Evolutionary conservation across 805 yeast genomes (phyloP).

Genomic region (Spathaspora girioi): DNA sequence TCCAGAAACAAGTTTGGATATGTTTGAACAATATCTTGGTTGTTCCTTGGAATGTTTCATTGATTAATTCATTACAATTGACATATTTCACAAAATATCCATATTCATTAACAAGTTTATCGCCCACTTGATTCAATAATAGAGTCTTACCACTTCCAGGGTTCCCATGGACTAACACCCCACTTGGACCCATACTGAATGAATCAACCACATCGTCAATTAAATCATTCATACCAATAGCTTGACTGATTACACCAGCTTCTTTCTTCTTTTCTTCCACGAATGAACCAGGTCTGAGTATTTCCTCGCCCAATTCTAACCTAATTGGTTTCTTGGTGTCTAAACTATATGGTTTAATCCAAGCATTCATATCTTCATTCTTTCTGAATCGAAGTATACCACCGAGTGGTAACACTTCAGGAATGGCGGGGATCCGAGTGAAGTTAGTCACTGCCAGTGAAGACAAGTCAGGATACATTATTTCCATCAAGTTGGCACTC

Average conservation of each 20-base stretch:
- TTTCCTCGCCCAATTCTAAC: slow-evolving; percentile 51
- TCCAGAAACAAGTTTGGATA: slow-evolving; percentile 62
- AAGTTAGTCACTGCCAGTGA: slow-evolving; percentile 45
- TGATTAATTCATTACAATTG: slow-evolving; percentile 52
- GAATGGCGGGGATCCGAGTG: slow-evolving; percentile 49
- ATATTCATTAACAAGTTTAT: slow-evolving; percentile 29
- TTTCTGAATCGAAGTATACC: slow-evolving; percentile 52
- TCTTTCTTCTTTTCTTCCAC: slow-evolving; percentile 13
- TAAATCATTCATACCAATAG: slow-evolving; percentile 56
- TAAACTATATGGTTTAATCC: slow-evolving; percentile 37
- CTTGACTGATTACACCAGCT: slow-evolving; percentile 13
- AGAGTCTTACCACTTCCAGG: slow-evolving; percentile 82
- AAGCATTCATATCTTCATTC: slow-evolving; percentile 39
- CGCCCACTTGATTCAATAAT: slow-evolving; percentile 40
- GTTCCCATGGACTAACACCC: slow-evolving; percentile 65
- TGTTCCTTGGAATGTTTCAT: slow-evolving; percentile 48
- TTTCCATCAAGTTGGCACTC: slow-evolving; percentile 15
- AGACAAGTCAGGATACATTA: slow-evolving; percentile 14
- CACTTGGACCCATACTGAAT: slow-evolving; percentile 43
- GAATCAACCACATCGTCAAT: slow-evolving; percentile 37
- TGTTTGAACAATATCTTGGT: slow-evolving; percentile 43
- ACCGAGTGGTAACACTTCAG: slow-evolving; percentile 51
- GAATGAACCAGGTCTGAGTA: slow-evolving; percentile 43
- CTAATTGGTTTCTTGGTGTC: slow-evolving; percentile 22
- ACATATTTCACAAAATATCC: slow-evolving; percentile 48